Base-by-base conservation (phyloP, 2,329 filamentous ascomycete genomes). In the Sarocladiaceae sp. region DNA sequence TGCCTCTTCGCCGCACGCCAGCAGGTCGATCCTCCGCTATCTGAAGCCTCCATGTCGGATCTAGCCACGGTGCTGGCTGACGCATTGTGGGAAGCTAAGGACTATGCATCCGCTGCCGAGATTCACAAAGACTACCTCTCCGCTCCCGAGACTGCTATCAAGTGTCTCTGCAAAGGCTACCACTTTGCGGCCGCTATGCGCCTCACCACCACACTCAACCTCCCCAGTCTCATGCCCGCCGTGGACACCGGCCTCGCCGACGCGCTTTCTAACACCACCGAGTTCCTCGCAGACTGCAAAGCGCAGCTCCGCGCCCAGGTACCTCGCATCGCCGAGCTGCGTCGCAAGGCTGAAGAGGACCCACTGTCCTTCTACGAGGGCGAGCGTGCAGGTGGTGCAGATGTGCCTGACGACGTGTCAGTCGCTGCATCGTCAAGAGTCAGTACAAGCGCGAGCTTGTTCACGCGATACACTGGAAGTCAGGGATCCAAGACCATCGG, bases 241-340 rank as follows among this genome's bases (percentile, higher is more conserved):
- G 74, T 98, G 12, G 91, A 98, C 58, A 65, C 76, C 0, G 87
- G 85, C 1, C 79, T 98, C 5, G 77, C 82, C 3, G 91, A 97
- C 47, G 82, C 86, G 2, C 82, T 93, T 46, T 83, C 85, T 18
- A 80, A 78, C 44, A 90, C 84, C 55, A 95, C 89, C 1, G 93
- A 97, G 60, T 82, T 97, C 48, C 78, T 98, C 10, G 88, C 93
- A 2, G 93, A 98, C 62, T 97, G 91, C 76, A 88, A 88, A 61
- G 73, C 73, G 0, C 93, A 98, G 62, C 74, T 97, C 3, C 72
- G 73, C 37, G 85, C 88, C 0, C 93, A 98, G 59, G 80, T 95
- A 0, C 89, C 91, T 0, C 84, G 93, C 15, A 81, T 98, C 50
- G 72, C 74, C 6, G 91, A 96, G 59, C 76, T 98, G 20, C 82